phyloP scores from a whole-genome alignment of 371 early-diverging fungal genomes.

The Mortierella sp. region DNA sequence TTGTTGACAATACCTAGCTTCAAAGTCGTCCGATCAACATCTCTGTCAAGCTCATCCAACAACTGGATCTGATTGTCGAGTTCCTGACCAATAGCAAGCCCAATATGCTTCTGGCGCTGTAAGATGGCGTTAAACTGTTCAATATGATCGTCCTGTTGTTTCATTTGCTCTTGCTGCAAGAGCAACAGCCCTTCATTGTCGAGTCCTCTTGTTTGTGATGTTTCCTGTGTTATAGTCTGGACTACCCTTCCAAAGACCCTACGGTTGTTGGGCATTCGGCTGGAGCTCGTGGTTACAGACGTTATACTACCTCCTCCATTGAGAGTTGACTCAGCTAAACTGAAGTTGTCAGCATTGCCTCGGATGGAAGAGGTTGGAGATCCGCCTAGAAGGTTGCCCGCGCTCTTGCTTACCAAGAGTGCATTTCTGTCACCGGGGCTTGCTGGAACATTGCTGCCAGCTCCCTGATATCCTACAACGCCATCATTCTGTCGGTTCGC shows the following conservation, averaged over 20 bases:
- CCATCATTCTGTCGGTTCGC: slow-evolving; percentile 64
- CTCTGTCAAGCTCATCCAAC: slow-evolving; percentile 84
- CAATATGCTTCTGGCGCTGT: slow-evolving; percentile 85
- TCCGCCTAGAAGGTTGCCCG: not conserved
- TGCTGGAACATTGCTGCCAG: slow-evolving; percentile 56
- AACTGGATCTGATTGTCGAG: slow-evolving; percentile 89
- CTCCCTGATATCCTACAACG: slow-evolving; percentile 52
- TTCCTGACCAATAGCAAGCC: slow-evolving; percentile 86
- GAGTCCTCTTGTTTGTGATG: slow-evolving; percentile 77
- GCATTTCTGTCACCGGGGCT: slow-evolving; percentile 56
- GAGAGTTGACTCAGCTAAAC: slow-evolving; percentile 34
- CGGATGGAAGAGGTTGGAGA: slow-evolving; percentile 28
- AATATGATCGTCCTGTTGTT: slow-evolving; percentile 82
- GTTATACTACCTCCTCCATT: slow-evolving; percentile 22
- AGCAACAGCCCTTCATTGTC: slow-evolving; percentile 80
- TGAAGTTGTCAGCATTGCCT: slow-evolving; percentile 28
- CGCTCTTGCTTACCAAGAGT: slow-evolving; percentile 28
- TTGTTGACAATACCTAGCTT: slow-evolving; percentile 82
- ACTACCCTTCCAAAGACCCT: slow-evolving; percentile 78
- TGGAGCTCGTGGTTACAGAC: slow-evolving; percentile 6
- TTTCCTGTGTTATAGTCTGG: slow-evolving; percentile 70
- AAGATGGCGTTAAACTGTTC: slow-evolving; percentile 80
- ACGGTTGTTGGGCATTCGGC: slow-evolving; percentile 55
- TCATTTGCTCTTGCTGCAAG: slow-evolving; percentile 82
- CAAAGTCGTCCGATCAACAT: slow-evolving; percentile 77